phyloP scores from a whole-genome alignment of 2,329 filamentous ascomycete genomes.

The Talaromyces sp. region DNA sequence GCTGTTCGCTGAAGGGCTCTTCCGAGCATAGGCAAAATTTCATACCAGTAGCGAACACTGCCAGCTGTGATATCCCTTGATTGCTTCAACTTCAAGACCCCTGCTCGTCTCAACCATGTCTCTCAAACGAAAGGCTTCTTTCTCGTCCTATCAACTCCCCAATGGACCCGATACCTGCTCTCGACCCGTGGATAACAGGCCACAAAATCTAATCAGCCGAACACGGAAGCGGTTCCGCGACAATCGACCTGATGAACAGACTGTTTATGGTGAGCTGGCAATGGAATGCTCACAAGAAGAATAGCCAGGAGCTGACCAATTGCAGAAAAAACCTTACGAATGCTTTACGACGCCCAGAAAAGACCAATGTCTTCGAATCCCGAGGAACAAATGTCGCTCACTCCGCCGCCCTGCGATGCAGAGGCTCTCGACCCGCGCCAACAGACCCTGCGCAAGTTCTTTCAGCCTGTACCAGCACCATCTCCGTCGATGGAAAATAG shows the following conservation, averaged over 20 bases:
- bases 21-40: background rate
- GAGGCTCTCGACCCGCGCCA: conserved; percentile 33
- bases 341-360: conserved; percentile 37
- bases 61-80: background rate
- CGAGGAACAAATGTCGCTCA: conserved; percentile 22
- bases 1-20: background rate
- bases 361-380: conserved; percentile 18
- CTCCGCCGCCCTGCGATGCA: conserved; percentile 17
- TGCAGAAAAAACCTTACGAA: conserved; percentile 36
- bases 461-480: conserved; percentile 23
- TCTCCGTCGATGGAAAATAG: conserved; percentile 12
- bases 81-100: background rate
- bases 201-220: conserved; percentile 47
- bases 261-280: conserved; percentile 46
- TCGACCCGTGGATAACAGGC: conserved; percentile 24
- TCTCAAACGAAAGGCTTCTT: conserved; percentile 55
- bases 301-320: conserved; percentile 14
- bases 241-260: conserved; percentile 51
- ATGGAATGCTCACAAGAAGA: background rate
- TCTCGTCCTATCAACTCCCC: conserved; percentile 38
- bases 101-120: conserved; percentile 36
- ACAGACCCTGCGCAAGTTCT: conserved; percentile 35
- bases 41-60: background rate
- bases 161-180: conserved; percentile 19
- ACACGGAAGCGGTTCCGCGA: conserved; percentile 56